Percentiles rank a stretch among this genome's conserved stretches.
Evolutionary conservation across 306 rosid species (phyloP).

Genomic region (Cucurbita moschata): DNA sequence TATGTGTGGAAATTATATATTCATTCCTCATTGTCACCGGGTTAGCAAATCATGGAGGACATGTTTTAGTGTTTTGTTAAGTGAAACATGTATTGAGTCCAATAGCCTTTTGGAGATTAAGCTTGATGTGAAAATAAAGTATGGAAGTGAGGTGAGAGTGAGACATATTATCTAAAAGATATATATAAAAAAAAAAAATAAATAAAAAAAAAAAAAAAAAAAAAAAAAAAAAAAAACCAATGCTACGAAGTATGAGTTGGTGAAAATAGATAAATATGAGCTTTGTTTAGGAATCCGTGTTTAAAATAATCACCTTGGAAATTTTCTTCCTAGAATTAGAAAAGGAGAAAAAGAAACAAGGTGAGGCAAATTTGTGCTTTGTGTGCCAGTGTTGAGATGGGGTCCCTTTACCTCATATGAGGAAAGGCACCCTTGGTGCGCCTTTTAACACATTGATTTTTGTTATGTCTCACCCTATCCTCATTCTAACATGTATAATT

Average conservation of each 20-base stretch:
- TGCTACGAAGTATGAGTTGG: neutral
- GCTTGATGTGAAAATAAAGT: neutral
- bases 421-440: neutral
- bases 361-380: neutral
- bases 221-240: too few relatives aligned
- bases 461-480: neutral
- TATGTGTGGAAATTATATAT: neutral
- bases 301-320: neutral
- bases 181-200: too few relatives aligned
- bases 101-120: neutral
- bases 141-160: neutral
- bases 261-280: neutral
- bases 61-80: neutral
- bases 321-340: neutral
- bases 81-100: neutral
- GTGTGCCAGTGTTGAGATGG: neutral
- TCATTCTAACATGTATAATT: neutral
- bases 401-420: neutral
- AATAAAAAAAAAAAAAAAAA: too few relatives aligned
- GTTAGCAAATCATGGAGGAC: neutral
- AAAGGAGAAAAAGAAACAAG: neutral
- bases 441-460: neutral
- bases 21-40: neutral
- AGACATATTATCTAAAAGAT: neutral
- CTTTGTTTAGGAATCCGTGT: neutral